Conservation (phyloP, 129 eudicot species). For the Lonicera japonica region DNA sequence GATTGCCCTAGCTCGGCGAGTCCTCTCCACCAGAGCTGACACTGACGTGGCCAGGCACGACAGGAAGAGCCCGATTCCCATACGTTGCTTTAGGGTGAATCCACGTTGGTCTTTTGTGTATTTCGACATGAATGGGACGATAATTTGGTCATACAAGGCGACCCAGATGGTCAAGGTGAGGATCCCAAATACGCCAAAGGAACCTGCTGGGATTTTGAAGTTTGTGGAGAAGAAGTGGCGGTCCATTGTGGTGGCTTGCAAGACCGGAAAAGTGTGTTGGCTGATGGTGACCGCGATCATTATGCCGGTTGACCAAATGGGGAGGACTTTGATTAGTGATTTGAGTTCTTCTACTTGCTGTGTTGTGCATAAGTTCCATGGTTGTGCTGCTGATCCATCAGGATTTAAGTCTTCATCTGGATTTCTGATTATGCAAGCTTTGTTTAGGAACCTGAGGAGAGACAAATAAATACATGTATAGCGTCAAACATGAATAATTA, state of each 20-base stretch:
- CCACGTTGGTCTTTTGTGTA: constrained; percentile 40
- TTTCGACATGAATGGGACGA: constrained; percentile 44
- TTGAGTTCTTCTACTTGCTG: constrained; percentile 70
- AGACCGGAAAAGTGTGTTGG: constrained; percentile 55
- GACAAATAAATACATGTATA: too few relatives aligned
- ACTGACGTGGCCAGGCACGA: constrained; percentile 38
- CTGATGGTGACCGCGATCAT: constrained; percentile 43
- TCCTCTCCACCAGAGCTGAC: constrained; percentile 50
- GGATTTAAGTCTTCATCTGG: constrained; percentile 35
- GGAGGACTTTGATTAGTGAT: constrained; percentile 60
- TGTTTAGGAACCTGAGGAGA: constrained; percentile 46
- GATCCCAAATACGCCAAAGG: constrained; percentile 45
- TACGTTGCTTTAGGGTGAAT: constrained; percentile 47
- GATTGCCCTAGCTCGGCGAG: constrained; percentile 38
- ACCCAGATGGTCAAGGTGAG: constrained; percentile 61
- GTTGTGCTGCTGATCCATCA: constrained; percentile 27
- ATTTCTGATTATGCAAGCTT: constrained; percentile 53
- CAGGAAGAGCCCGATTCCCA: constrained; percentile 59
- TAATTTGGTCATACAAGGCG: constrained; percentile 52
- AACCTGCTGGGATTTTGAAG: constrained; percentile 65
- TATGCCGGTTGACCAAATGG: constrained; percentile 79
- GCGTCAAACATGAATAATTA: too few relatives aligned
- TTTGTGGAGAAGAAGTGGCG: constrained; percentile 36
- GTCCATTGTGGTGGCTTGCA: constrained; percentile 70
- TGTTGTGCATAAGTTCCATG: constrained; percentile 53